Conservation (phyloP, 2,329 filamentous ascomycete species). For the Pseudogymnoascus sp. region DNA sequence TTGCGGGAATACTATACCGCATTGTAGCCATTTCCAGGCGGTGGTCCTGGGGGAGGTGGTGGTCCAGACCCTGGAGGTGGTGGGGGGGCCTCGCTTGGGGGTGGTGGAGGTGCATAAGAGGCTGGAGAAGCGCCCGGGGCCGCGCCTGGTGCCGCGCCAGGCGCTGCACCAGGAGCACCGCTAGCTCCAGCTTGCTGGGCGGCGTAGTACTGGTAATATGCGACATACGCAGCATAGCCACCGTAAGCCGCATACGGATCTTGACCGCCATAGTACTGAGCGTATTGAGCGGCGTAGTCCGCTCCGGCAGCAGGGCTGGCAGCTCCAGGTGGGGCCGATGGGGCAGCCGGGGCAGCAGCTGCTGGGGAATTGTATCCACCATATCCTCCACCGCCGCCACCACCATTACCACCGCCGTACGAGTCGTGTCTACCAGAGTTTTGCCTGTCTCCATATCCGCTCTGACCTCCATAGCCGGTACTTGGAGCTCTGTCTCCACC, state of each 20-base stretch:
- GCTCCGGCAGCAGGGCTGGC: slow-evolving; percentile 37
- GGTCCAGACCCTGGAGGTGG: slow-evolving; percentile 52
- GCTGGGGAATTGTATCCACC: slow-evolving; percentile 28
- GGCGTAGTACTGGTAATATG: slow-evolving; percentile 68
- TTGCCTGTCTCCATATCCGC: slow-evolving; percentile 44
- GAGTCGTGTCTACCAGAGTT: slow-evolving; percentile 38
- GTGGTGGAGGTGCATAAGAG: slow-evolving; percentile 48
- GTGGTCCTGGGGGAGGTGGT: slow-evolving; percentile 49
- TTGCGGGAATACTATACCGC: slow-evolving; percentile 33
- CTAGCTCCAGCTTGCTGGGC: slow-evolving; percentile 36
- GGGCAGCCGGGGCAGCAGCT: slow-evolving; percentile 23
- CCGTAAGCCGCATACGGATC: slow-evolving; percentile 90
- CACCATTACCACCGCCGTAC: slow-evolving; percentile 30
- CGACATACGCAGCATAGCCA: slow-evolving; percentile 71
- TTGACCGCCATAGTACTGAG: slow-evolving; percentile 66
- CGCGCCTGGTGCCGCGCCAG: slow-evolving; percentile 36
- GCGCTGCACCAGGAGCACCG: slow-evolving; percentile 32
- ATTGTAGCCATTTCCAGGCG: slow-evolving; percentile 51
- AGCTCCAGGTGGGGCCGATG: slow-evolving; percentile 35
- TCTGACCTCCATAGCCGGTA: slow-evolving; percentile 36
- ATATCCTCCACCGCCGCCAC: slow-evolving; percentile 34
- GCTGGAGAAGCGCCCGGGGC: slow-evolving; percentile 30
- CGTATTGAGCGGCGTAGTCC: slow-evolving; percentile 76
- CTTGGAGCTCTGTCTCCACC: slow-evolving; percentile 33
- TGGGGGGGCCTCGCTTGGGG: slow-evolving; percentile 53